Evolutionary conservation across 1,284 basidiomycete species (phyloP).

Genomic region (Trametes pubescens): DNA sequence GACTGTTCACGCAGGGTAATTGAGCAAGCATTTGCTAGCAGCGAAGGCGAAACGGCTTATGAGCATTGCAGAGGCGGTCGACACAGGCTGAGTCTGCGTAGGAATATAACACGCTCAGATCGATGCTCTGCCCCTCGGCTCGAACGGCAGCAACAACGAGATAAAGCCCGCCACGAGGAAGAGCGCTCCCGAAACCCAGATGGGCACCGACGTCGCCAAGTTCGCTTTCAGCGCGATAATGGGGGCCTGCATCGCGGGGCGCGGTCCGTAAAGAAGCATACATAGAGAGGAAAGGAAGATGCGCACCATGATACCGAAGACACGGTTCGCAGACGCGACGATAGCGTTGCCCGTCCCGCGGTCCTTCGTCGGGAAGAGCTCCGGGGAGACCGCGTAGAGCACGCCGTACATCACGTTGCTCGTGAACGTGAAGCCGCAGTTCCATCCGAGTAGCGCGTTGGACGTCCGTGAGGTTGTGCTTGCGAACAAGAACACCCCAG

Average conservation of each 20-base stretch:
- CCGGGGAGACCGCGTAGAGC: conserved; percentile 70
- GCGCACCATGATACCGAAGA: conserved; percentile 70
- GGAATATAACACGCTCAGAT: conserved; percentile 45
- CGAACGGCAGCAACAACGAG: conserved; percentile 72
- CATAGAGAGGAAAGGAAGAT: neutral
- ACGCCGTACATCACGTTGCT: conserved; percentile 81
- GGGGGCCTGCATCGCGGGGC: conserved; percentile 57
- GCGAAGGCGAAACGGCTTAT: too few species aligned
- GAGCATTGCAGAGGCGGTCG: neutral
- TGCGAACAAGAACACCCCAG: conserved; percentile 74
- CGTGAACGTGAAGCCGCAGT: conserved; percentile 71
- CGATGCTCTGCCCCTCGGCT: conserved; percentile 72
- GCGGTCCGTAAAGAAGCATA: neutral
- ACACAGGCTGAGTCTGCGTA: neutral
- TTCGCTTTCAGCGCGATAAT: conserved; percentile 72
- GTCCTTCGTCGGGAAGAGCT: conserved; percentile 76
- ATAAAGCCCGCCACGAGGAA: conserved; percentile 70
- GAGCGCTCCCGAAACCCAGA: conserved; percentile 73
- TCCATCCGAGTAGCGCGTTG: conserved; percentile 73
- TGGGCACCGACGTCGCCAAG: conserved; percentile 68
- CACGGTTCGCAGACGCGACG: conserved; percentile 63
- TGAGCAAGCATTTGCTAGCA: too few species aligned
- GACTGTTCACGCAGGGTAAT: neutral
- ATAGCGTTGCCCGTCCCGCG: conserved; percentile 79
- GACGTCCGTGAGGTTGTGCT: conserved; percentile 72